Conservation (phyloP, 2,329 filamentous ascomycete genomes). For the Trichophyton mentagrophytes region DNA sequence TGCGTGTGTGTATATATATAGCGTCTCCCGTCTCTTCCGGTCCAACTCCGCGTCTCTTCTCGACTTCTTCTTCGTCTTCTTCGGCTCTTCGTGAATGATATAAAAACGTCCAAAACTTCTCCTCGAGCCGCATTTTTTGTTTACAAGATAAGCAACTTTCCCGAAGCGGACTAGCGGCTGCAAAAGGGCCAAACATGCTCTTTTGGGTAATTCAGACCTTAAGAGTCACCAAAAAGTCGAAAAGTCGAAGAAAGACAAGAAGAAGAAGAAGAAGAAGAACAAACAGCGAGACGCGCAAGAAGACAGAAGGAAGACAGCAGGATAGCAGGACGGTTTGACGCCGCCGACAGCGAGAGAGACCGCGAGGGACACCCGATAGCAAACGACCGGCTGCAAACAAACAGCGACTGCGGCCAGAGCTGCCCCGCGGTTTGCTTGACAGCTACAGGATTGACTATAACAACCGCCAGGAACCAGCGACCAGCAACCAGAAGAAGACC, state of each 20-base stretch:
- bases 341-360: not conserved
- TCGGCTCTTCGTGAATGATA: not conserved
- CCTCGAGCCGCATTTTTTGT: constrained; percentile 8
- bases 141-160: constrained; percentile 6
- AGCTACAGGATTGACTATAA: no score
- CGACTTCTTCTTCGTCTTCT: not conserved
- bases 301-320: not conserved
- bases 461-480: no score
- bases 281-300: not conserved
- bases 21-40: no score
- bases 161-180: constrained; percentile 15
- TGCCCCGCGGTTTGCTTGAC: not conserved
- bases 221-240: not conserved
- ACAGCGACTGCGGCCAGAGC: not conserved
- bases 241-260: not conserved
- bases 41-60: no score
- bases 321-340: not conserved
- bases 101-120: not conserved
- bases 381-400: no score
- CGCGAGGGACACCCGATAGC: no score
- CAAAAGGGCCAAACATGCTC: constrained; percentile 34
- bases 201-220: constrained; percentile 23
- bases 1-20: no score
- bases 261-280: not conserved
- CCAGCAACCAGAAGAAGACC: no score